Percentiles rank a stretch among this genome's conserved stretches.
Conservation (phyloP, 305 asterid species). For the Fraxinus sp. region DNA sequence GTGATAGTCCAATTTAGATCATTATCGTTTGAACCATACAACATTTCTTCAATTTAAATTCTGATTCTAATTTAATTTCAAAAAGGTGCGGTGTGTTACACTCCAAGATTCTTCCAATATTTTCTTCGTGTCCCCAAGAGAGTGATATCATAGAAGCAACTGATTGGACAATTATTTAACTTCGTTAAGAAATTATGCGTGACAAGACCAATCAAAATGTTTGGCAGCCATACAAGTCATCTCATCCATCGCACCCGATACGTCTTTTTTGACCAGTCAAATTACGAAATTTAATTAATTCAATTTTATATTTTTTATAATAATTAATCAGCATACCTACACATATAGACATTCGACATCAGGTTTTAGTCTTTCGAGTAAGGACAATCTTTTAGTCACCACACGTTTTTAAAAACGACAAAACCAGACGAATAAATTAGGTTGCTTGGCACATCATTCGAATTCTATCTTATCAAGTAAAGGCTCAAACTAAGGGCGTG, state of each 20-base stretch:
- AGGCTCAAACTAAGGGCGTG: background rate
- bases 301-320: background rate
- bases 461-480: background rate
- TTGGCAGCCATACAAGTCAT: constrained; percentile 5
- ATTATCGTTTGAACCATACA: background rate
- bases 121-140: background rate
- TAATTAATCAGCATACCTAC: background rate
- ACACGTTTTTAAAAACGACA: background rate
- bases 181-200: background rate
- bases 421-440: background rate
- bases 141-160: background rate
- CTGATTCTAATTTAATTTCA: background rate
- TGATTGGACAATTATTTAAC: background rate
- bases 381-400: background rate
- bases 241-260: background rate
- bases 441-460: background rate
- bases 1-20: background rate
- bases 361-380: background rate
- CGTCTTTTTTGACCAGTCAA: constrained; percentile 19
- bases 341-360: background rate
- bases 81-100: background rate
- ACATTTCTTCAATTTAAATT: background rate
- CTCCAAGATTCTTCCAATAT: background rate
- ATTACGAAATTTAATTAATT: background rate
- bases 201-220: constrained; percentile 16